phyloP scores from a whole-genome alignment of 352 stramenopile genomes.

The Hyaloperonospora brassicae region DNA sequence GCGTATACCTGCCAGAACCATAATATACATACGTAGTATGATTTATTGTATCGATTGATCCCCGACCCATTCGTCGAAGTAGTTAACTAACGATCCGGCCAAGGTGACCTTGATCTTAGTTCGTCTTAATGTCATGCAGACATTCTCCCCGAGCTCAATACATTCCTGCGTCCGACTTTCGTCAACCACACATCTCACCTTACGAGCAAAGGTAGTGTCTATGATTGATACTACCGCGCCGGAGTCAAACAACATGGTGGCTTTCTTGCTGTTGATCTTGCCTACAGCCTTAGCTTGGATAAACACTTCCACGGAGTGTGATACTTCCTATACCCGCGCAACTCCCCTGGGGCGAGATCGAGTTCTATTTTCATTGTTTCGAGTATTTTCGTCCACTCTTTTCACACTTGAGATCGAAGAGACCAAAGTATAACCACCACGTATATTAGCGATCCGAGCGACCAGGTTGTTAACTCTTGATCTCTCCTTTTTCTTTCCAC shows the following conservation, averaged over 20 bases:
- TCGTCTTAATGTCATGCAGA: no score
- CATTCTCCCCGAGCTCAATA: no score
- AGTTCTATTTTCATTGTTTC: not conserved
- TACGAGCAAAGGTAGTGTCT: not conserved
- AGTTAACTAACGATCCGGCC: no score
- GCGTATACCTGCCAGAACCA: no score
- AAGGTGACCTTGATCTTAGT: no score
- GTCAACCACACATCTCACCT: no score
- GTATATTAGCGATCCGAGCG: not conserved
- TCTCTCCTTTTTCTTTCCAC: not conserved
- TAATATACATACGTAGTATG: no score
- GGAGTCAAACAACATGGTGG: no score
- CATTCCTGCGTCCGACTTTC: no score
- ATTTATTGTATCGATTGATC: no score
- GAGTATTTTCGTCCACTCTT: not conserved
- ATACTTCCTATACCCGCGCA: not conserved
- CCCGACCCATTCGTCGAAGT: no score
- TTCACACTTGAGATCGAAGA: not conserved
- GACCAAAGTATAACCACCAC: not conserved
- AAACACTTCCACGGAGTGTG: not conserved
- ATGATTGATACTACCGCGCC: not conserved
- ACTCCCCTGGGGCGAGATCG: not conserved
- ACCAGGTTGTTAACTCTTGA: not conserved
- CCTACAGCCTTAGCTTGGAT: not conserved
- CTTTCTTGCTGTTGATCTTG: not conserved